A percentile compares a stretch with the other conserved stretches of the same genome.
These are phyloP conservation scores for Phytophthora fragariae DNA, from an alignment of 352 stramenopile genomes.

Conservation along the genomic window DNA sequence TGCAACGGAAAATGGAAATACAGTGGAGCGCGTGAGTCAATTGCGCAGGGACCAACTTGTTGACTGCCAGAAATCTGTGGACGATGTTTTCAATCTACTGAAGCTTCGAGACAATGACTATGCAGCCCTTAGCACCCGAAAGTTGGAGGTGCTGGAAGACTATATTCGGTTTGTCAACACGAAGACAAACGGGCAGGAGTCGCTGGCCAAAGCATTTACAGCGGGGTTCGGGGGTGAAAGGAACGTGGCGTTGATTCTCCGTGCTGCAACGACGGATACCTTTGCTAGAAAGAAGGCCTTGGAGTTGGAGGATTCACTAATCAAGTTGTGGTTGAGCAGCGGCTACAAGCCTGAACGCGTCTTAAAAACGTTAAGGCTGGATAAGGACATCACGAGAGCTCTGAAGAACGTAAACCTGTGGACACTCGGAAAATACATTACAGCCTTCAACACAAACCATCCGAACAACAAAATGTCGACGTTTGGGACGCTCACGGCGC, in stretches of 20 bases:
- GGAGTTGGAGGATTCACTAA: neutral
- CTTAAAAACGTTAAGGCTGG: neutral
- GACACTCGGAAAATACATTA: neutral
- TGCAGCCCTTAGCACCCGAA: neutral
- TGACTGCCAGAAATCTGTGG: neutral
- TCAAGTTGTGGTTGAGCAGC: neutral
- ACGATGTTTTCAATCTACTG: conserved; percentile 1
- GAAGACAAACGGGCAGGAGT: neutral
- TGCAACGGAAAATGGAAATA: neutral
- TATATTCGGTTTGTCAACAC: neutral
- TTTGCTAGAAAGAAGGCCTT: neutral
- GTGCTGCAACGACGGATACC: neutral
- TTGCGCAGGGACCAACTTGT: neutral
- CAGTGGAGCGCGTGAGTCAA: neutral
- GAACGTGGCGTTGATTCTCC: neutral
- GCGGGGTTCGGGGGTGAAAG: neutral
- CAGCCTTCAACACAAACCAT: neutral
- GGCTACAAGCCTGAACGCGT: neutral
- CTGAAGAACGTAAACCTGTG: neutral
- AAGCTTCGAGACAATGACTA: neutral
- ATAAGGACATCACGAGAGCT: neutral
- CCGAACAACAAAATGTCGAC: neutral
- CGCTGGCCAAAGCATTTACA: neutral
- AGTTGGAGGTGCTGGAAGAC: neutral
- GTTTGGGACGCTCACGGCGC: neutral